These are phyloP conservation scores for Leccinellum rugosiceps DNA, from an alignment of 768 basidiomycete genomes.

Conservation along the genomic window DNA sequence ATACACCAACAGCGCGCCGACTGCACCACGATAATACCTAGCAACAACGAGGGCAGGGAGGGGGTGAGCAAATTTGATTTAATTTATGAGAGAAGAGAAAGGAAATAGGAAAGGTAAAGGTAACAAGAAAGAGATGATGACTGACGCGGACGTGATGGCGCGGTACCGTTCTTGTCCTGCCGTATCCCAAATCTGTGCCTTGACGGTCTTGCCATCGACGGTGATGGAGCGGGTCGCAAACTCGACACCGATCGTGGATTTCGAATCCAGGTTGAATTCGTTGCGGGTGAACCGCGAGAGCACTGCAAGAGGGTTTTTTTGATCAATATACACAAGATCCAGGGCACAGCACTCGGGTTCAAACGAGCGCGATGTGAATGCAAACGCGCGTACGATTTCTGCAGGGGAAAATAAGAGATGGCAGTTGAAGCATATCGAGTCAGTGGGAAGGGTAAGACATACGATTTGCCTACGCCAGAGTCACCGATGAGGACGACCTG, in stretches of 20 bases:
- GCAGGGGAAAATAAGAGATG: background rate
- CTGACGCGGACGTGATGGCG: constrained; percentile 94
- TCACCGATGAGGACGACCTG: constrained; percentile 99
- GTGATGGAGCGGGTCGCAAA: constrained; percentile 95
- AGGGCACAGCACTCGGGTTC: background rate
- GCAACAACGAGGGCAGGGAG: no score
- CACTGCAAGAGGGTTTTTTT: constrained; percentile 48
- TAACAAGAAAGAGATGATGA: background rate
- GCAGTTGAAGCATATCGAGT: background rate
- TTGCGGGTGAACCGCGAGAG: constrained; percentile 99
- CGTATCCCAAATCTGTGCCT: constrained; percentile 99
- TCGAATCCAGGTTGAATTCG: constrained; percentile 98
- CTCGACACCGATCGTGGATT: constrained; percentile 99
- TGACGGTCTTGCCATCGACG: constrained; percentile 95
- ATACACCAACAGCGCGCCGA: constrained; percentile 89
- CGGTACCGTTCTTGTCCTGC: constrained; percentile 98
- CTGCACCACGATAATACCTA: constrained; percentile 97
- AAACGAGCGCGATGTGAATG: background rate
- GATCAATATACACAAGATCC: background rate
- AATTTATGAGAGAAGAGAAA: background rate
- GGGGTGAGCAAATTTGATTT: background rate
- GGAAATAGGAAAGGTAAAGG: background rate
- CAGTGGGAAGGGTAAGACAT: background rate
- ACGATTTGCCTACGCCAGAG: constrained; percentile 45
- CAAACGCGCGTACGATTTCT: constrained; percentile 33